phyloP scores from a whole-genome alignment of 371 early-diverging fungal genomes.

The Lichtheimia ornata region DNA sequence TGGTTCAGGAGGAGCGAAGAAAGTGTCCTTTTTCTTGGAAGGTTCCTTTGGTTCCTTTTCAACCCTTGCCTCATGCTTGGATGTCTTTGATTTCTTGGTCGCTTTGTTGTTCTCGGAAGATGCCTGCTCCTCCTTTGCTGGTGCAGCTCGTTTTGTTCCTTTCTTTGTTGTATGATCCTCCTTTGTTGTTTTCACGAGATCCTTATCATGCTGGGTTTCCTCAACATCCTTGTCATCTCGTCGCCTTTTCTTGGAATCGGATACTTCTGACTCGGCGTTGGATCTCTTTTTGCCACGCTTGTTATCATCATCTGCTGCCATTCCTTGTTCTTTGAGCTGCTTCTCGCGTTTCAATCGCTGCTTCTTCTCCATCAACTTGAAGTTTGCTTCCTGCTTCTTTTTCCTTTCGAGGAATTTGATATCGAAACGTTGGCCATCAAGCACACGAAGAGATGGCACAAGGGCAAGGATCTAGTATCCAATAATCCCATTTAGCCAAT shows the following conservation, averaged over 20 bases:
- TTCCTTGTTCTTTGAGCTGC: conserved; percentile 17
- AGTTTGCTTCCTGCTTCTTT: conserved; percentile 50
- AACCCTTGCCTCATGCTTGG: conserved; percentile 5
- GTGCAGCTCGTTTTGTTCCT: conserved; percentile 1
- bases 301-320: background rate
- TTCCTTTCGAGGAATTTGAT: conserved; percentile 72
- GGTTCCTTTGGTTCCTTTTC: conserved; percentile 6
- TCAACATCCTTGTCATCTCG: background rate
- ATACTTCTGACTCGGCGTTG: conserved; percentile 1
- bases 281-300: conserved; percentile 18
- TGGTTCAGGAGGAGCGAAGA: conserved; percentile 7
- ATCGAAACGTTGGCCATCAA: conserved; percentile 87
- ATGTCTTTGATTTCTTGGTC: background rate
- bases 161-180: conserved; percentile 16
- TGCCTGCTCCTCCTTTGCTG: conserved; percentile 12
- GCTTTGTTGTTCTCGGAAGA: background rate
- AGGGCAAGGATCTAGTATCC: conserved; percentile 52
- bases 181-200: conserved; percentile 19
- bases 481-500: background rate
- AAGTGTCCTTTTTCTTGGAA: conserved; percentile 6
- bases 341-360: conserved; percentile 39
- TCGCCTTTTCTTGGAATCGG: background rate
- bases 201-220: background rate
- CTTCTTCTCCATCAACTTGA: conserved; percentile 43
- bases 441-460: conserved; percentile 71